phyloP scores from a whole-genome alignment of 176 grass and related monocot genomes.

The Zea luxurians region DNA sequence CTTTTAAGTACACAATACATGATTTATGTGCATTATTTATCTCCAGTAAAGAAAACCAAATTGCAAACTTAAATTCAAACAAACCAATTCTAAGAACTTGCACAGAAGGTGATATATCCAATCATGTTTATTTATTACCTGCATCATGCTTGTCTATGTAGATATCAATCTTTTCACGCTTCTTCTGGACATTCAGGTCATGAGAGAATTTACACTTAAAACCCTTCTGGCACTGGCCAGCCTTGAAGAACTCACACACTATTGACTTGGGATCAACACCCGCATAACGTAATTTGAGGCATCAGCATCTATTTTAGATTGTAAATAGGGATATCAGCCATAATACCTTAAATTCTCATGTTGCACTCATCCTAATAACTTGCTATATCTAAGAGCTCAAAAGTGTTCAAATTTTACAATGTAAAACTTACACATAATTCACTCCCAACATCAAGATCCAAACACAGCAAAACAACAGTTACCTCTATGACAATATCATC shows the following conservation, averaged over 20 bases:
- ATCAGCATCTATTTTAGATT: slow-evolving; percentile 20
- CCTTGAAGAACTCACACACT: slow-evolving; percentile 96
- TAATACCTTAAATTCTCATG: slow-evolving; percentile 20
- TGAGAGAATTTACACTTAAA: slow-evolving; percentile 99
- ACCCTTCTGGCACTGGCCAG: slow-evolving; percentile 84
- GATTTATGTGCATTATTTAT: too few species aligned
- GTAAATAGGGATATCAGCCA: background rate
- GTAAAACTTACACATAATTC: too few species aligned
- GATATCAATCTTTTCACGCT: slow-evolving; percentile 99
- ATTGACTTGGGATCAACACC: slow-evolving; percentile 99
- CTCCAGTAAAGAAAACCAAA: too few species aligned
- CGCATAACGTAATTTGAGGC: slow-evolving; percentile 34
- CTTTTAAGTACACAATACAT: too few species aligned
- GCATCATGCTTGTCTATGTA: slow-evolving; percentile 91
- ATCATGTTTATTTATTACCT: slow-evolving; percentile 27
- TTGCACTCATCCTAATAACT: too few species aligned
- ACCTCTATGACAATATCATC: too few species aligned
- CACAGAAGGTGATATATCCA: slow-evolving; percentile 1
- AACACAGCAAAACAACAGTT: too few species aligned
- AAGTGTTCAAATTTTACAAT: too few species aligned
- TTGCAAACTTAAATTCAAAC: too few species aligned
- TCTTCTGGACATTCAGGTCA: slow-evolving; percentile 93
- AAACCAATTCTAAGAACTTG: background rate
- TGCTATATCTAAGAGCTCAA: too few species aligned
- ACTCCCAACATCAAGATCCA: too few species aligned